Evolutionary conservation across 2,329 filamentous ascomycete genomes (phyloP), one percentile per base, ranked within the genome.

Genomic region (Fusarium sp.): DNA sequence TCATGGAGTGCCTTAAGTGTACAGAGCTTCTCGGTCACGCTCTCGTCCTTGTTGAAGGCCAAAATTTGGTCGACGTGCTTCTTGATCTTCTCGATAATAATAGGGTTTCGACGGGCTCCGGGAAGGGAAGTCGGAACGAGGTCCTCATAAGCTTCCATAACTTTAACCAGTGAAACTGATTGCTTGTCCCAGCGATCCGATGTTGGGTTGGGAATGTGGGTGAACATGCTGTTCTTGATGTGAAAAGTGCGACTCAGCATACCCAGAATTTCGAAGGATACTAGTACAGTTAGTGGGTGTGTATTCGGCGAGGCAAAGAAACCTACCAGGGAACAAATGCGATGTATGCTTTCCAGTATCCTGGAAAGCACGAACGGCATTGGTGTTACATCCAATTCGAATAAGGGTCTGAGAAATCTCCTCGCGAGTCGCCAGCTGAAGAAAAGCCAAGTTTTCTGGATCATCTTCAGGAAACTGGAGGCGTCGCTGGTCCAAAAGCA

Each of bases 201-300:
- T 0, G 87, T 89, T 0, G 88, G 88, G 66, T 90, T 90, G 0
- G 88, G 88, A 3, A 90, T 80, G 76, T 85, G 84, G 3, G 86
- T 86, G 67, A 86, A 89, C 61, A 80, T 82, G 52, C 81, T 87
- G 48, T 84, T 78, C 9, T 80, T 79, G 26, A 88, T 84, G 56
- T 88, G 85, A 26, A 88, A 80, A 0, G 82, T 83, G 30, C 82
- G 81, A 46, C 83, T 83, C 2, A 89, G 77, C 87, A 90, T 89
- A n/a, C 87, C 88, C 5, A 88, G 75, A 1, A 90, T 81, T 72
- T 90, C 88, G 54, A 89, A 89, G 0, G 86, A 83, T 1, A 90
- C 87, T 88, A 48, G 12, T 20, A 8, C 15, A 5, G 64, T 78
- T 53, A 77, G 69, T 9, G 15, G 8, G 23, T 14, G 17, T 7